These are phyloP conservation scores for Chytriomyces sp. DNA, from an alignment of 192 early-diverging fungal genomes.

Conservation along the genomic window DNA sequence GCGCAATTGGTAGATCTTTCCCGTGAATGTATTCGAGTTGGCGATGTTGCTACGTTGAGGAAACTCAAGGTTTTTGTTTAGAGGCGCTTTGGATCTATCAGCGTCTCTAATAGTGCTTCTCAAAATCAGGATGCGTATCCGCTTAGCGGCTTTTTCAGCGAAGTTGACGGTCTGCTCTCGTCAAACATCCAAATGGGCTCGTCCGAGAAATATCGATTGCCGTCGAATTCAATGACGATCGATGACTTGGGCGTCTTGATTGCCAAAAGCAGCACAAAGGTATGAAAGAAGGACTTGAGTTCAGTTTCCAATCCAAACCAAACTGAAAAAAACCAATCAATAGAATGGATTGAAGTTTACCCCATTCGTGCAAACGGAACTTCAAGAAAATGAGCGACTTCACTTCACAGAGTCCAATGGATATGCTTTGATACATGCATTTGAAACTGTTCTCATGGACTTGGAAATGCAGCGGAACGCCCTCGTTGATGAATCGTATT, in stretches of 20 bases:
- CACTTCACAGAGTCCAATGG: conserved; percentile 21
- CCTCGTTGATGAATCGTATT: conserved; percentile 6
- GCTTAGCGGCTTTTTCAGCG: conserved; percentile 13
- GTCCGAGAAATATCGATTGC: background rate
- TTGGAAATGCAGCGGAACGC: conserved; percentile 17
- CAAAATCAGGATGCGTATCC: conserved; percentile 7
- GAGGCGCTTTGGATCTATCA: too few species aligned
- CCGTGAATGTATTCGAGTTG: conserved; percentile 14
- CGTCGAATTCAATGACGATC: conserved; percentile 33
- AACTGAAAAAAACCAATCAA: background rate
- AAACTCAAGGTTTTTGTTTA: background rate
- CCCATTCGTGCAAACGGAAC: conserved; percentile 20
- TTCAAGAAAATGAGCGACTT: conserved; percentile 33
- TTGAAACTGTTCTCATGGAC: conserved; percentile 30
- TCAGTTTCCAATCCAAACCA: background rate
- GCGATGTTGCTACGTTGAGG: conserved; percentile 7
- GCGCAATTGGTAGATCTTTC: conserved; percentile 1
- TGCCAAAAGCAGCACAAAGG: conserved; percentile 26
- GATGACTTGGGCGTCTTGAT: conserved; percentile 30
- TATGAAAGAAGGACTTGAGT: background rate
- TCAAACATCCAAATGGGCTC: conserved; percentile 9
- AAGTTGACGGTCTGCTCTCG: conserved; percentile 14
- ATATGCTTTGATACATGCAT: conserved; percentile 21
- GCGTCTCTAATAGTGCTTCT: too few species aligned
- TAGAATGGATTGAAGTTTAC: conserved; percentile 16